Evolutionary conservation across 495 filamentous ascomycete species (phyloP).

Genomic region (Penicillium psychrofluorescens): DNA sequence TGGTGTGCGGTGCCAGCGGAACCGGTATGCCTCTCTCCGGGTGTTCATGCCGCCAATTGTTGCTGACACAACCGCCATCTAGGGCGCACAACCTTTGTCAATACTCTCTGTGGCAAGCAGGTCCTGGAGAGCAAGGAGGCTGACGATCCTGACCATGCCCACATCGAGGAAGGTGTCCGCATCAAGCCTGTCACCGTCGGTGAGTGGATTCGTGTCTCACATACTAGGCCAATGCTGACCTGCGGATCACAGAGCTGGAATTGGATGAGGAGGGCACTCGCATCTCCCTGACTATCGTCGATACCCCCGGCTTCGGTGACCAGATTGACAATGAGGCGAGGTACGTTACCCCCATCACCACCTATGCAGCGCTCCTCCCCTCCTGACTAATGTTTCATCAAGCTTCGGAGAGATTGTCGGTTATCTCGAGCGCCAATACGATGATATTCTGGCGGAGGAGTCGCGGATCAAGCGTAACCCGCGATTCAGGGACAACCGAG

Average conservation of each 20-base stretch:
- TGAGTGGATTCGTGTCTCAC: constrained; percentile 38
- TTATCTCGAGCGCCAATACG: constrained; percentile 97
- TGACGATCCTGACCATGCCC: constrained; percentile 80
- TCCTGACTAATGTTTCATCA: constrained; percentile 18
- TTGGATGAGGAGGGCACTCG: constrained; percentile 97
- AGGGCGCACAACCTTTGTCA: constrained; percentile 98
- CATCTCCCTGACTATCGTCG: constrained; percentile 95
- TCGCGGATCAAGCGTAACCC: constrained; percentile 99
- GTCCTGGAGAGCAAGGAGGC: constrained; percentile 83
- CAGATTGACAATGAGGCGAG: constrained; percentile 99
- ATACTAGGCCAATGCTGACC: neutral
- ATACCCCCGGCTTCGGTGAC: constrained; percentile 97
- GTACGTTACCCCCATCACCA: constrained; percentile 38
- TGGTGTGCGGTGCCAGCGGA: constrained; percentile 98
- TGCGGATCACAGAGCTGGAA: constrained; percentile 66
- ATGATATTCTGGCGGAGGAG: constrained; percentile 97
- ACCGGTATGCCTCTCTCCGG: constrained; percentile 60
- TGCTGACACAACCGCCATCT: constrained; percentile 15
- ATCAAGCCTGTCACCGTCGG: constrained; percentile 98
- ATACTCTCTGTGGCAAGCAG: constrained; percentile 93
- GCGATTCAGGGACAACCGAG: constrained; percentile 96
- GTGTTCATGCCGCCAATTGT: constrained; percentile 15
- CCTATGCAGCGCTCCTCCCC: neutral
- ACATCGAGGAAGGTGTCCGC: constrained; percentile 91
- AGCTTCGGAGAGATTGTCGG: constrained; percentile 97